phyloP scores from a whole-genome alignment of 495 filamentous ascomycete genomes.

The Terfezia boudieri region DNA sequence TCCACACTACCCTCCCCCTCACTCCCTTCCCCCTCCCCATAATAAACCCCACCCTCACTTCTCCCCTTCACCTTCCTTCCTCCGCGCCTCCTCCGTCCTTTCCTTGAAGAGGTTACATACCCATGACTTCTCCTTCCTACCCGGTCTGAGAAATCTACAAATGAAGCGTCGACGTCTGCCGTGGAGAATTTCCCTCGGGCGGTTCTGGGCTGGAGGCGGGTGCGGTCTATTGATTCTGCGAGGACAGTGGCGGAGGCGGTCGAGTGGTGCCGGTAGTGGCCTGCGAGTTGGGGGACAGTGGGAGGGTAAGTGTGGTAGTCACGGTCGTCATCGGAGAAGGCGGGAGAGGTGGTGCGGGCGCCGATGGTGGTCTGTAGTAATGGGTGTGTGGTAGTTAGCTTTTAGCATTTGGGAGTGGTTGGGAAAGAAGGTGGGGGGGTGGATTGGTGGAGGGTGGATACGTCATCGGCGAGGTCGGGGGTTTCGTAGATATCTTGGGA shows the following conservation, averaged over 20 bases:
- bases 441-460: slow-evolving; percentile 43
- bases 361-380: background rate
- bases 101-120: slow-evolving; percentile 93
- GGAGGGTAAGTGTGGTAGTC: background rate
- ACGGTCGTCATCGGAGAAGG: background rate
- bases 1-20: slow-evolving; percentile 27
- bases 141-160: slow-evolving; percentile 66
- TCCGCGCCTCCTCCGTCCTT: slow-evolving; percentile 56
- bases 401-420: background rate
- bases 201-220: slow-evolving; percentile 20
- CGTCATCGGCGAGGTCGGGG: slow-evolving; percentile 34
- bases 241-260: too few relatives aligned
- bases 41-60: slow-evolving; percentile 28
- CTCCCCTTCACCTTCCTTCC: slow-evolving; percentile 85
- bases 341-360: background rate
- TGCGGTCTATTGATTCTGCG: slow-evolving; percentile 1
- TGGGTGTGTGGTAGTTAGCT: background rate
- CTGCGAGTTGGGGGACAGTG: background rate
- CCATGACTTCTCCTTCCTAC: slow-evolving; percentile 44
- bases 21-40: slow-evolving; percentile 29
- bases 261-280: background rate
- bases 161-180: slow-evolving; percentile 48
- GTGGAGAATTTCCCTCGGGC: slow-evolving; percentile 24
- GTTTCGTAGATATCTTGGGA: slow-evolving; percentile 10
- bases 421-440: background rate